These are phyloP conservation scores for Pleurotus eryngii DNA, from an alignment of 768 basidiomycete genomes.

Conservation along the genomic window DNA sequence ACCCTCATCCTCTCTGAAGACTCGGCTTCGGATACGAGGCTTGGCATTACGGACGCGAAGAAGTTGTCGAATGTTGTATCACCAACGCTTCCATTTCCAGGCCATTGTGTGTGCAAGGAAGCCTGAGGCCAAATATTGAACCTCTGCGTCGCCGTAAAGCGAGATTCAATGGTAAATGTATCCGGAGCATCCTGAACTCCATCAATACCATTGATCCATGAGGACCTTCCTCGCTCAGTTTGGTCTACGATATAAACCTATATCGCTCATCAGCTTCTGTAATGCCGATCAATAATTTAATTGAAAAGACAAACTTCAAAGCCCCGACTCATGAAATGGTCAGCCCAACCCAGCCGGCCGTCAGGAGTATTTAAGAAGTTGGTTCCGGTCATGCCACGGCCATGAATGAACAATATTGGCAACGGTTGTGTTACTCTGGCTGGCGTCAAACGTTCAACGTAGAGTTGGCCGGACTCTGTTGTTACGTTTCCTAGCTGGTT, in stretches of 20 bases:
- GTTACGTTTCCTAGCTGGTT: conserved; percentile 17
- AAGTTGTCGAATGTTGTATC: conserved; percentile 44
- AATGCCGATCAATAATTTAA: too few species aligned
- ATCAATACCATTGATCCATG: conserved; percentile 30
- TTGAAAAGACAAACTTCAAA: conserved; percentile 24
- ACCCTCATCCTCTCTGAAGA: conserved; percentile 34
- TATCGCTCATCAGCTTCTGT: not conserved
- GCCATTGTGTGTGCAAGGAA: conserved; percentile 47
- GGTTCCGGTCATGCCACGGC: conserved; percentile 33
- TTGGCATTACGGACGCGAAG: conserved; percentile 39
- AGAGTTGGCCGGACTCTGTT: conserved; percentile 29
- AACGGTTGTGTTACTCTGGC: conserved; percentile 17
- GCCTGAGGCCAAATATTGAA: conserved; percentile 35
- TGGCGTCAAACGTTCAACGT: conserved; percentile 31
- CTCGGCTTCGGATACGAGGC: conserved; percentile 32
- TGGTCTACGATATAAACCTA: conserved; percentile 41
- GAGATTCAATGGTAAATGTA: conserved; percentile 22
- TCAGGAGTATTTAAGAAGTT: conserved; percentile 33
- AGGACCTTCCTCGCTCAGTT: conserved; percentile 32
- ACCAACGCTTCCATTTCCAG: conserved; percentile 44
- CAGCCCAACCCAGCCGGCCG: conserved; percentile 32
- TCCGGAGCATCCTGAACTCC: conserved; percentile 19
- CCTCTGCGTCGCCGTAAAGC: conserved; percentile 29
- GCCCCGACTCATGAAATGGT: conserved; percentile 30
- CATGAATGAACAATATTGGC: conserved; percentile 31